Evolutionary conservation across 306 rosid genomes (phyloP), one percentile per base, ranked within the genome.

Genomic region (Echinosophora koreensis): DNA sequence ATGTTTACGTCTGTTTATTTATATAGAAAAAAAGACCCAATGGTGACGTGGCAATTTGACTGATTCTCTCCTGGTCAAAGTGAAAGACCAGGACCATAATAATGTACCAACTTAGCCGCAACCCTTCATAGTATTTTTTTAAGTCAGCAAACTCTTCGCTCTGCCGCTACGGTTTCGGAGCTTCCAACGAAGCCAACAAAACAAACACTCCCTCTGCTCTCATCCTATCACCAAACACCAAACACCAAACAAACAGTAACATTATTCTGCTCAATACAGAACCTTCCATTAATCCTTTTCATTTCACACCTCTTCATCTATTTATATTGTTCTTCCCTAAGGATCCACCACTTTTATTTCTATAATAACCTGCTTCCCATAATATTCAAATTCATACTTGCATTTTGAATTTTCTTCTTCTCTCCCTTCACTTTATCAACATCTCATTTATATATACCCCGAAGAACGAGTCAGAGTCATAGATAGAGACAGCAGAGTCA

Each of bases 401-500:
- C 51, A 39, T 87, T 30, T 86, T 87, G 86, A 87, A 79, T 84
- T 75, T 71, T 58, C 82, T 61, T 74, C 79, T 44, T 65, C 79
- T 37, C 60, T 34, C 57, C 49, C 46, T 39, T 79, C 62, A 74
- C 83, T 22, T 8, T 74, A 67, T 81, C 58, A n/a, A 30, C 56
- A 14, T 35, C 56, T 73, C 50, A 75, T 46, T 12, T 46, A 12
- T 46, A 12, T 32, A 34, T 3, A 22, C 70, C n/a, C 2, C 39
- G 32, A 58, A 34, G 79, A 68, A 51, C 41, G 66, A 77, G 71
- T 76, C 77, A 83, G 66, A 74, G 71, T 76, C 77, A 81, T 55
- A 83, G 80, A 71, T 11, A 34, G 52, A 32, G 75, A 42, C 66
- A 52, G 11, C 61, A 58, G 15, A 77, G 94, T 94, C 97, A 90